Evolutionary conservation across 495 filamentous ascomycete genomes (phyloP), one percentile per base, ranked within the genome.

Genomic region (Podospora pseudocomata): DNA sequence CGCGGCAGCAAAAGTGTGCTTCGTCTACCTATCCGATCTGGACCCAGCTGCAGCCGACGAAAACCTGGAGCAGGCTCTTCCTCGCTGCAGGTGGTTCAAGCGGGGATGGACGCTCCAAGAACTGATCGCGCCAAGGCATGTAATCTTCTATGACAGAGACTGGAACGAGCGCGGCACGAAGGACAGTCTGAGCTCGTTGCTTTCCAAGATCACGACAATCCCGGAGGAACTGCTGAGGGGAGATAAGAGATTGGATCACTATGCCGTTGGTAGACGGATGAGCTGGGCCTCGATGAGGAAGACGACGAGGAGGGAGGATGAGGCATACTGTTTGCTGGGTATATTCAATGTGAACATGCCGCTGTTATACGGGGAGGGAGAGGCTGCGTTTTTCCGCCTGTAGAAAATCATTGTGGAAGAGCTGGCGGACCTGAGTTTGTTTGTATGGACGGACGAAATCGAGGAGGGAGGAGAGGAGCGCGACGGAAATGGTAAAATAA

Each of bases 81-180:
- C n/a, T 7, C 18, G 20, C 6, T 63, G 60, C 60, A 58, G 67
- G 27, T 80, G 78, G 76, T 80, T 79, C 54, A 74, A 55, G 2
- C 32, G 78, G 28, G 76, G 77, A 2, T 80, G 77, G 77, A 78
- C 77, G 0, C 65, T 80, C 15, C 78, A 79, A 39, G 78, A 78
- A 67, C 68, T 78, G 11, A 49, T 80, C 16, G 70, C 76, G 2
- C 74, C 75, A 0, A 1, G n/a, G 27, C 59, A 64, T 3, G 64
- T 78, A 18, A 34, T 69, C 2, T 80, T 80, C 59, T 76, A 71
- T 60, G 73, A 77, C 58, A 7, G 58, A 5, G 58, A 74, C 26
- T 78, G 76, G 77, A 60, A 67, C 7, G 55, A 64, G 0, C 67
- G 73, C 27, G 74, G 74, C 1, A 72, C 65, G 0, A 78, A 73